Evolutionary conservation across 371 early-diverging fungal species (phyloP).

Genomic region (Actinomortierella ambigua): DNA sequence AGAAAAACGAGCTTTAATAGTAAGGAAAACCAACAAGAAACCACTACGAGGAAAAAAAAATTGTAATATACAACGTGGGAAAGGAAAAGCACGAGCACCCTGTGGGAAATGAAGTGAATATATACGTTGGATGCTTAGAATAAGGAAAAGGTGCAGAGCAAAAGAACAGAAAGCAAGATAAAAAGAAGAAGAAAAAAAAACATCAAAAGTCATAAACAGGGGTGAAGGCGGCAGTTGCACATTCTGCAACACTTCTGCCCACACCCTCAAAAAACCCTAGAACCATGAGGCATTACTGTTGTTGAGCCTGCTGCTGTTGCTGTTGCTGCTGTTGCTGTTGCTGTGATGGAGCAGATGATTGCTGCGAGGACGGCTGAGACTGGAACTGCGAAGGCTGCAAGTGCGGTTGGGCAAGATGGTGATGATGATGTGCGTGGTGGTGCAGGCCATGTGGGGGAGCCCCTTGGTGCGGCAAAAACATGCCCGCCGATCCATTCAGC

Average conservation of each 20-base stretch:
- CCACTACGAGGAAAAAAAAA: neutral
- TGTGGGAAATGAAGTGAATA: neutral
- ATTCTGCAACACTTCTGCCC: no score
- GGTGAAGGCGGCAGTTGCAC: no score
- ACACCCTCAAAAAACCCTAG: no score
- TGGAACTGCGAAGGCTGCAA: no score
- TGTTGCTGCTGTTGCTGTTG: slow-evolving; percentile 20
- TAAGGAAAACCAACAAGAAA: no score
- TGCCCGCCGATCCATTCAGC: no score
- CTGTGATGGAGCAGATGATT: slow-evolving; percentile 17
- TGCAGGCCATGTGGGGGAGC: no score
- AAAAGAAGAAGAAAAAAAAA: neutral
- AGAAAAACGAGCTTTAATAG: no score
- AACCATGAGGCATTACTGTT: slow-evolving; percentile 13
- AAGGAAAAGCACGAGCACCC: neutral
- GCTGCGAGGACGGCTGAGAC: slow-evolving; percentile 23
- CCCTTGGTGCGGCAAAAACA: no score
- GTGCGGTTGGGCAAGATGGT: no score
- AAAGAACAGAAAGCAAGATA: neutral
- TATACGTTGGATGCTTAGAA: neutral
- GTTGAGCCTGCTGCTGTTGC: slow-evolving; percentile 27
- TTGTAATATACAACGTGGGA: neutral
- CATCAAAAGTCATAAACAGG: neutral
- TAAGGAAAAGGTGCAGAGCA: no score
- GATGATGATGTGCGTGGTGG: no score